These are phyloP conservation scores for Saccharomycopsis guyanensis DNA, from an alignment of 805 yeast genomes.

Conservation along the genomic window DNA sequence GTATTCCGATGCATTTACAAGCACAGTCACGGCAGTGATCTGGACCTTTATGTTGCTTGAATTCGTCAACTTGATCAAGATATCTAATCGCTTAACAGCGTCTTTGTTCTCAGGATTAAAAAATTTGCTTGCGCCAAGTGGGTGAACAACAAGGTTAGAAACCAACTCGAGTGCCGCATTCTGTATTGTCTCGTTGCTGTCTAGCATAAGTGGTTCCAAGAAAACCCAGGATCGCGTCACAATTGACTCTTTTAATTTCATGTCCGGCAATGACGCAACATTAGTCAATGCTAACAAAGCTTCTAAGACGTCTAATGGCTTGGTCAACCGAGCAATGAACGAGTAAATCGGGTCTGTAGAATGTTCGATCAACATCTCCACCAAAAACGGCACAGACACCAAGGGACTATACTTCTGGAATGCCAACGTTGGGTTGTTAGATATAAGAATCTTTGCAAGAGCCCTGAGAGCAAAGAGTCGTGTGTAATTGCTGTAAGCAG, in stretches of 20 bases:
- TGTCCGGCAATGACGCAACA: constrained; percentile 34
- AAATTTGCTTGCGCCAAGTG: constrained; percentile 24
- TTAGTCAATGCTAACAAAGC: constrained; percentile 44
- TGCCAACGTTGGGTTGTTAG: constrained; percentile 35
- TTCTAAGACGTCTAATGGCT: constrained; percentile 37
- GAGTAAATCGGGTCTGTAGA: constrained; percentile 15
- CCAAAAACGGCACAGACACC: constrained; percentile 41
- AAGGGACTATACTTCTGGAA: constrained; percentile 34
- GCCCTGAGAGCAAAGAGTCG: constrained; percentile 33
- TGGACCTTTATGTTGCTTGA: constrained; percentile 22
- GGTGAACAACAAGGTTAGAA: constrained; percentile 36
- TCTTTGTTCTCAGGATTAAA: constrained; percentile 26
- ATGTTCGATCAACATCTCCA: constrained; percentile 40
- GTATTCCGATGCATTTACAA: constrained; percentile 26
- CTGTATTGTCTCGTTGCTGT: constrained; percentile 35
- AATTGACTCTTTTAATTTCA: constrained; percentile 29
- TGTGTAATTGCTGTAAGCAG: constrained; percentile 10
- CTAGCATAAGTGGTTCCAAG: constrained; percentile 30
- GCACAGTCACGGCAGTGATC: constrained; percentile 23
- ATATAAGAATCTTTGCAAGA: constrained; percentile 38
- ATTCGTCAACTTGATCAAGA: constrained; percentile 23
- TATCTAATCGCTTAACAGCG: constrained; percentile 21
- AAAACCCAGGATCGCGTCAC: constrained; percentile 26
- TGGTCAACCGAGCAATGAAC: constrained; percentile 13
- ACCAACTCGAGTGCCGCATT: constrained; percentile 41